phyloP scores from a whole-genome alignment of 495 filamentous ascomycete genomes.

The Aspergillus homomorphus region DNA sequence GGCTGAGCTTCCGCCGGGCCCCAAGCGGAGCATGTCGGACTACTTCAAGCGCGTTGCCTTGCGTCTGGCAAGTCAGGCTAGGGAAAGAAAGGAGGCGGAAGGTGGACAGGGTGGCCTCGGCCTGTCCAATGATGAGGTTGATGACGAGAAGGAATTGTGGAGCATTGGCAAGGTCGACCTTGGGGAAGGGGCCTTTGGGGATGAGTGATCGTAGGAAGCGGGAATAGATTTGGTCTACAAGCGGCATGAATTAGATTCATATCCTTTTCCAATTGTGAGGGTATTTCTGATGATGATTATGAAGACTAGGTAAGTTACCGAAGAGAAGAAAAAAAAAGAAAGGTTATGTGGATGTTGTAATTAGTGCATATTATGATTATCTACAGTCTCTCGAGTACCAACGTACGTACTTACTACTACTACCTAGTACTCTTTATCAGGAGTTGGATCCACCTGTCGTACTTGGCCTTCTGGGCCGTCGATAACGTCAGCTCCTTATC shows the following conservation, averaged over 20 bases:
- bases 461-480: too few species aligned
- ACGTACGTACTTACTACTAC: too few species aligned
- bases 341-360: neutral
- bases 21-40: slow-evolving; percentile 89
- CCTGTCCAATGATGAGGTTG: slow-evolving; percentile 79
- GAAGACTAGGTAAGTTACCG: neutral
- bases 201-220: slow-evolving; percentile 31
- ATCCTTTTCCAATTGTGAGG: slow-evolving; percentile 11
- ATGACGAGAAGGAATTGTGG: slow-evolving; percentile 95
- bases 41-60: slow-evolving; percentile 94
- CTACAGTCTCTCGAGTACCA: too few species aligned
- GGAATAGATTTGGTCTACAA: slow-evolving; percentile 19
- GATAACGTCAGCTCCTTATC: neutral
- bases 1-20: slow-evolving; percentile 58
- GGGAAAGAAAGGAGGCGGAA: slow-evolving; percentile 85
- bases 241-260: slow-evolving; percentile 20
- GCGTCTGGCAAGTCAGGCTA: slow-evolving; percentile 74
- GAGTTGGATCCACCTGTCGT: too few species aligned
- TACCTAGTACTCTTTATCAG: too few species aligned
- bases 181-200: slow-evolving; percentile 59
- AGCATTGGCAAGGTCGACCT: slow-evolving; percentile 89
- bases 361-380: too few species aligned
- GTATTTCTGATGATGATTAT: slow-evolving; percentile 5
- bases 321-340: neutral
- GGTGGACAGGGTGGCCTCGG: slow-evolving; percentile 84